These are phyloP conservation scores for Vitis labrusca DNA, from an alignment of 164 flowering plant genomes.

Conservation along the genomic window DNA sequence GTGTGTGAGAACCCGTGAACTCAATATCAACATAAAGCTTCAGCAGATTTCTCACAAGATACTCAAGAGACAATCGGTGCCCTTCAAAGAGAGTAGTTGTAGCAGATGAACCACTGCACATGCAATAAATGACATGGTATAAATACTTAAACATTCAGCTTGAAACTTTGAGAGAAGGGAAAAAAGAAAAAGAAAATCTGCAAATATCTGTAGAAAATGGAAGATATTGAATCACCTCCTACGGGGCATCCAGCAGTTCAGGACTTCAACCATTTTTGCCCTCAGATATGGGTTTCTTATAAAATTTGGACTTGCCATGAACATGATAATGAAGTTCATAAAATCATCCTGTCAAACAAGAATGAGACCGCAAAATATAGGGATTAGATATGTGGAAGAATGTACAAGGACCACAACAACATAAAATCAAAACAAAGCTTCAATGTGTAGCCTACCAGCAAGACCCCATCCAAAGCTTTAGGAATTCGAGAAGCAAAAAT, in stretches of 20 bases:
- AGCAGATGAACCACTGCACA: slow-evolving; percentile 72
- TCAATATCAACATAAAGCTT: slow-evolving; percentile 99
- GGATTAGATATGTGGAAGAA: not conserved
- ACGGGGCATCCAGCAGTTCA: slow-evolving; percentile 95
- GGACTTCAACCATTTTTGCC: slow-evolving; percentile 99
- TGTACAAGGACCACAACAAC: not conserved
- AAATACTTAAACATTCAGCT: not conserved
- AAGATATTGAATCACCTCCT: slow-evolving; percentile 52
- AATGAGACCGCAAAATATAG: not conserved
- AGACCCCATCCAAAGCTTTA: slow-evolving; percentile 78
- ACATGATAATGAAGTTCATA: slow-evolving; percentile 97
- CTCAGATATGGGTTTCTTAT: slow-evolving; percentile 93
- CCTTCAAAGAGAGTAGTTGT: slow-evolving; percentile 87
- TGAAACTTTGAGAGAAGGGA: not conserved
- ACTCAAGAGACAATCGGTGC: slow-evolving; percentile 74
- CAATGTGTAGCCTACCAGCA: slow-evolving; percentile 52
- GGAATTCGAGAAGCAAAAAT: slow-evolving; percentile 91
- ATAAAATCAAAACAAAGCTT: not conserved
- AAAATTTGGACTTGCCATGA: slow-evolving; percentile 89
- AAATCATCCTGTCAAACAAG: slow-evolving; percentile 78
- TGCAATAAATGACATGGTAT: slow-evolving; percentile 5
- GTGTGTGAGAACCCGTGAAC: slow-evolving; percentile 99
- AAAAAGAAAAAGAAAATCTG: not conserved
- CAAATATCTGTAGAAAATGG: not conserved
- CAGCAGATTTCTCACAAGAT: slow-evolving; percentile 91